Base-by-base conservation (phyloP, 2,329 filamentous ascomycete genomes). In the Monosporascus sp. region DNA sequence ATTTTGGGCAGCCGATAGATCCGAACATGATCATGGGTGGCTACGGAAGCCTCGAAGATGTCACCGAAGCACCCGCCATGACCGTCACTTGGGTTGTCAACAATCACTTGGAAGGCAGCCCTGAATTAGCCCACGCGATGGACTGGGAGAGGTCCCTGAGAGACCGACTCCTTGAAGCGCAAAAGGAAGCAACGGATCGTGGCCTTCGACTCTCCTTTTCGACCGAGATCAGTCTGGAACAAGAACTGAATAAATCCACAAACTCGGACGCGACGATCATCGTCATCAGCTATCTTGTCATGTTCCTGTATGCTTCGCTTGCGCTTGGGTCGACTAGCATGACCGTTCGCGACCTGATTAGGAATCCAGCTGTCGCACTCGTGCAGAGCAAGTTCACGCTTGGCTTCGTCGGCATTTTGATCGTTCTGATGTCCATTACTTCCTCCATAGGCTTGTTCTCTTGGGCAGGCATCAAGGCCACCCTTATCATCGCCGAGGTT, bases 251-350 rank as follows among this genome's bases (percentile, higher is more conserved):
- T 76, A 96, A 97, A 73, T 96, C 91, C 38, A 97, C 91, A 48
- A 99, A 99, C 70, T 97, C 94, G 0, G 94, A 99, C 70, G 95
- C 93, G 45, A 97, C 93, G 70, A 99, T 99, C 63, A 85, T 99
- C 24, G 84, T 93, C 51, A 87, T 99, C 71, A 97, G 93, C 77
- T 99, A 99, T 72, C 80, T 97, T 58, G 90, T 97, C 75, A 99
- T 99, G 94, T 99, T 99, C 71, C 74, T 99, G 57, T 99, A 99
- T 66, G 94, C 92, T 4, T 97, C 93, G 6, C 74, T 99, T 50
- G 92, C 94, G 0, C 78, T 99, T 0, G 94, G 94, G 1, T 96
- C 92, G 1, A 94, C 89, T 0, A 91, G 88, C 6, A 76, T 96
- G 52, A 89, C 87, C 1, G 74, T 92, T 53, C 83, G 81, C 60